Evolutionary conservation across 768 basidiomycete genomes (phyloP), one percentile per base, ranked within the genome.

Genomic region (Boletus vinaceobasis): DNA sequence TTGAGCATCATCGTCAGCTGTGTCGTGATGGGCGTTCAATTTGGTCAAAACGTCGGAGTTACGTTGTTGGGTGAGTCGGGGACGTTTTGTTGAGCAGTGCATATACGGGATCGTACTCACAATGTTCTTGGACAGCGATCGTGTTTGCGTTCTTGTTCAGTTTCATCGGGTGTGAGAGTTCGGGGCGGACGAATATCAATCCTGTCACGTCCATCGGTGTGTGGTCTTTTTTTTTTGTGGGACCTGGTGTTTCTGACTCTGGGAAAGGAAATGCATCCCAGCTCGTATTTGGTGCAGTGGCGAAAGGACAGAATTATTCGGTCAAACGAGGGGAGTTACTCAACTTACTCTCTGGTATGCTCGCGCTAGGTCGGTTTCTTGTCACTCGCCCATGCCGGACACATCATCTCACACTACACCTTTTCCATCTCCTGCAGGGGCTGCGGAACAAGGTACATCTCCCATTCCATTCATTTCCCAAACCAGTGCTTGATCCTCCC

Each of bases 111-210:
- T 32, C 38, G 39, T 23, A 7, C 31, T 56, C 19, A 60, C 9
- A 2, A 21, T 29, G 2, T 7, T 8, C 36, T 48, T 7, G 39
- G 9, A 39, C 7, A 57, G 65, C 83, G 9, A 77, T 86, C 44
- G 23, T 86, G 54, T 76, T 85, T 39, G 80, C 80, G 32, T 86
- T 85, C 73, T 43, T 85, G 39, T 87, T 86, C 72, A 83, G 83
- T 31, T 85, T 87, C 71, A 81, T 86, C 59, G 84, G 80, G 39
- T 83, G 83, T 9, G 83, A 85, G 65, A 82, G 78, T 46, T 62
- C 79, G 32, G 83, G 85, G 23, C 71, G 76, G 55, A 86, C 83
- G 6, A 82, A 84, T 55, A 76, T 86, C 64, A 84, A 84, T 63
- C 84, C 83, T 10, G 76, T 85, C 44, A 77, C 79, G 7, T 79